Evolutionary conservation across 805 yeast species (phyloP).

Genomic region (Yarrowia sp.): DNA sequence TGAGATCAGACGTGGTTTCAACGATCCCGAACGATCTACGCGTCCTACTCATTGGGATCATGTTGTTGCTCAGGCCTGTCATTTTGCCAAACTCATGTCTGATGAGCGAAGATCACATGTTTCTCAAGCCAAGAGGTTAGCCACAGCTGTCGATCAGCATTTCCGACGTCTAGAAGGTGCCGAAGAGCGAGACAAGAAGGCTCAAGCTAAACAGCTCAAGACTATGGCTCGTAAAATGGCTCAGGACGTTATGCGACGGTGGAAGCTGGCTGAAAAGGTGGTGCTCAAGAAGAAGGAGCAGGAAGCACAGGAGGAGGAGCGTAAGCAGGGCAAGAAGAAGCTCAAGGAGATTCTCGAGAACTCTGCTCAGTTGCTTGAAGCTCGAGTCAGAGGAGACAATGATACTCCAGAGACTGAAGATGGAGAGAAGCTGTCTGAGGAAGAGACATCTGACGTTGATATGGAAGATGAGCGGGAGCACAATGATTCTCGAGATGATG

Average conservation of each 20-base stretch:
- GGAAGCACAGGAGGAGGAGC: conserved; percentile 63
- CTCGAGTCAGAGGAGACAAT: conserved; percentile 48
- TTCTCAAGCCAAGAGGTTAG: conserved; percentile 66
- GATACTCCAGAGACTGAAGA: conserved; percentile 34
- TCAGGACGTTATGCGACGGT: conserved; percentile 80
- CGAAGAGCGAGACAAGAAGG: conserved; percentile 74
- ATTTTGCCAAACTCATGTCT: conserved; percentile 65
- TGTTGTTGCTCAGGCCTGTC: conserved; percentile 69
- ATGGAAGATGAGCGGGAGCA: conserved; percentile 35
- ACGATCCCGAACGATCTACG: conserved; percentile 47
- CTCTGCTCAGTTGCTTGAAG: conserved; percentile 84
- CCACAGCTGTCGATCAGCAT: conserved; percentile 81
- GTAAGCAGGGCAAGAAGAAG: conserved; percentile 81
- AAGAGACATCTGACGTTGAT: conserved; percentile 47
- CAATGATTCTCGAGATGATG: conserved; percentile 43
- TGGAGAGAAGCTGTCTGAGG: conserved; percentile 49
- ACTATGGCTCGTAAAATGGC: conserved; percentile 78
- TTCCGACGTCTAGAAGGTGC: conserved; percentile 86
- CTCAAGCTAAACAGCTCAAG: conserved; percentile 65
- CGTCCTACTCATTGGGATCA: conserved; percentile 62
- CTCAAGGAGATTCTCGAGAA: conserved; percentile 84
- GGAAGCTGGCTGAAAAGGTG: conserved; percentile 81
- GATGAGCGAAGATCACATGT: conserved; percentile 64
- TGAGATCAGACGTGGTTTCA: conserved; percentile 44
- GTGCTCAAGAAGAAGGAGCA: conserved; percentile 72